Evolutionary conservation across 352 stramenopile species (phyloP), one percentile per base, ranked within the genome.

Genomic region (Globisporangium paroecandrum): DNA sequence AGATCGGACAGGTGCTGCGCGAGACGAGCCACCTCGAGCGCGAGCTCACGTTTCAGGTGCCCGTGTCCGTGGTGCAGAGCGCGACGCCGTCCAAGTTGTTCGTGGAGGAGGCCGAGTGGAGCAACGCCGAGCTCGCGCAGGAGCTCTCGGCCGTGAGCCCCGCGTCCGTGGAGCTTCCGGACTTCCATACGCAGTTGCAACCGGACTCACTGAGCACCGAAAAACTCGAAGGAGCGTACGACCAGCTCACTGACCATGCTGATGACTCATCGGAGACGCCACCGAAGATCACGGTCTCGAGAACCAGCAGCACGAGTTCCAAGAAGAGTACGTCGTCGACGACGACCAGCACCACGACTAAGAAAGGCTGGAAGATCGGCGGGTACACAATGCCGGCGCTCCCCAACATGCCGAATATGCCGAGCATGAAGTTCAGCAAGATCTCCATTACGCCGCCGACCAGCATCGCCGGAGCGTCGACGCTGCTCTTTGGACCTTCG

Each of bases 1-100:
- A 91, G 58, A 83, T 94, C 53, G 81, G 81, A 15, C 60, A 73
- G 5, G 69, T 92, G 46, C 70, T 94, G 36, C 80, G 79, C 51
- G 77, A 91, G 72, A 79, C 82, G 53, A 66, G 71, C 20, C 77
- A 88, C 57, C 63, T 87, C n/a, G 65, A 78, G 38, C 81, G 82
- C 62, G 65, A 71, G 62, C 57, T 91, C 34, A 57, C 66, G 56
- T 91, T 89, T 65, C 69, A 70, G 38, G 76, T 91, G 22, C 73
- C 76, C 5, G 41, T 69, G 58, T 62, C 69, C 1, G 38, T 32
- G 7, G n/a, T 47, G 38, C n/a, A 25, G 7, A 22, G 4, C 12
- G 46, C 15, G 25, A 38, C 63, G 20, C 54, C 24, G 7, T 10
- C 36, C 24, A 63, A 62, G 46, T 58, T 36, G 8, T 18, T 47